These are phyloP conservation scores for Candida manassasensis DNA, from an alignment of 805 yeast genomes.

Conservation along the genomic window DNA sequence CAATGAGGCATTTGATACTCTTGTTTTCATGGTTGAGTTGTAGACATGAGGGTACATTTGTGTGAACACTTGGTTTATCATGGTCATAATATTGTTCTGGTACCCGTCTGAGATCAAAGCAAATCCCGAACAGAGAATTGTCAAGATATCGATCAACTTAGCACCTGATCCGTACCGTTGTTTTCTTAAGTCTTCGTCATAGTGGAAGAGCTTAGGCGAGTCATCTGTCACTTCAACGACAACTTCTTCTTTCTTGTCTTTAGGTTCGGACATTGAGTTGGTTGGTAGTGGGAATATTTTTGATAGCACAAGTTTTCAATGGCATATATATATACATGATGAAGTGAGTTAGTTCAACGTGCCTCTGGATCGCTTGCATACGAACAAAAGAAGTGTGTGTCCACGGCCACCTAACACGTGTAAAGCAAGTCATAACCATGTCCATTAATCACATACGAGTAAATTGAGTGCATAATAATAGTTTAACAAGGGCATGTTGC, in stretches of 20 bases:
- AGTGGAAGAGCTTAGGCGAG: constrained; percentile 17
- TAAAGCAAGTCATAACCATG: too few relatives aligned
- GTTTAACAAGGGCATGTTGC: too few relatives aligned
- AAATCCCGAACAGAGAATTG: constrained; percentile 65
- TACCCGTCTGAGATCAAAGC: constrained; percentile 77
- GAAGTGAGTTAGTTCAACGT: too few relatives aligned
- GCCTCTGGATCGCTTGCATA: too few relatives aligned
- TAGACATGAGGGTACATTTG: constrained; percentile 42
- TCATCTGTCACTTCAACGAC: constrained; percentile 2
- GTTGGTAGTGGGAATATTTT: too few relatives aligned
- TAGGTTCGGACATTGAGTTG: constrained; percentile 1
- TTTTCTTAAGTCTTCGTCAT: constrained; percentile 29
- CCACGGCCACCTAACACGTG: too few relatives aligned
- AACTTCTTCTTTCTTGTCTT: not conserved
- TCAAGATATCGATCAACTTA: constrained; percentile 25
- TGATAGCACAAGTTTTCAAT: too few relatives aligned
- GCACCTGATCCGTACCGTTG: constrained; percentile 24
- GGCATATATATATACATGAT: too few relatives aligned
- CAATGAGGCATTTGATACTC: constrained; percentile 64
- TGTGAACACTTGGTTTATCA: constrained; percentile 57
- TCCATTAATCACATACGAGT: too few relatives aligned
- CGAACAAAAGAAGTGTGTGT: too few relatives aligned
- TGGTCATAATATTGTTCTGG: constrained; percentile 70
- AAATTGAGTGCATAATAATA: too few relatives aligned
- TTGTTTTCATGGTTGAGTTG: constrained; percentile 47